Base-by-base conservation (phyloP, 352 stramenopile species). In the Aphanomyces astaci region DNA sequence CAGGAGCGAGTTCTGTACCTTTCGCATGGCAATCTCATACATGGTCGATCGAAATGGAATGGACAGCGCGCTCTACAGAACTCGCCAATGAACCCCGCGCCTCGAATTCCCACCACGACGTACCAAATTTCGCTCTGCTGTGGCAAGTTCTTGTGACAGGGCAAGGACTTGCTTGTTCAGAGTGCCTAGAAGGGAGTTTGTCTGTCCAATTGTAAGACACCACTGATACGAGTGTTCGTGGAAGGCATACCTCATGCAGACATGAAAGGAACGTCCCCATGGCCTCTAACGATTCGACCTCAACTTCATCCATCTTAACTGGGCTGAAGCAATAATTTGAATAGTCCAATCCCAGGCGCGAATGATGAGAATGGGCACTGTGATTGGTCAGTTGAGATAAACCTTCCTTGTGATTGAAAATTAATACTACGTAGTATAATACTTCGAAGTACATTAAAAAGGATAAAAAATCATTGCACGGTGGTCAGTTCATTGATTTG, bases 21-120 rank as follows among this genome's bases (percentile, higher is more conserved):
- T 45, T 13, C 62, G 62, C 62, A 68, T 68, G n/a, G 62, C 62
- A 22, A 59, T 22, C 30, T 68, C 62, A 31, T 68, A 68, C 62
- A 68, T 68, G 22, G 62, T 68, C 17, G 62, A 68, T 25, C 62
- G 62, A 17, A 68, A 68, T 17, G 62, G 62, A 49, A 68, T 68
- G 24, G 62, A 68, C n/a, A 68, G 28, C 32, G 62, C 62, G 32
- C 43, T 68, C 62, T 68, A 68, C 25, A n/a, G n/a, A n/a, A 32
- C 17, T 24, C 24, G 59, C 13, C 2, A 2, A 27, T 30, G 60
- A 30, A 32, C 5, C 30, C 11, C 7, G n/a, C 25, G 9, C 5
- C 15, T 15, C 22, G 22, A 2, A 36, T 15, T 19, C 19, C 7
- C n/a, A n/a, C n/a, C n/a, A n/a, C n/a, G n/a, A n/a, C 62, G n/a